phyloP scores from a whole-genome alignment of 2,329 filamentous ascomycete species.

The Catunica adiposa region DNA sequence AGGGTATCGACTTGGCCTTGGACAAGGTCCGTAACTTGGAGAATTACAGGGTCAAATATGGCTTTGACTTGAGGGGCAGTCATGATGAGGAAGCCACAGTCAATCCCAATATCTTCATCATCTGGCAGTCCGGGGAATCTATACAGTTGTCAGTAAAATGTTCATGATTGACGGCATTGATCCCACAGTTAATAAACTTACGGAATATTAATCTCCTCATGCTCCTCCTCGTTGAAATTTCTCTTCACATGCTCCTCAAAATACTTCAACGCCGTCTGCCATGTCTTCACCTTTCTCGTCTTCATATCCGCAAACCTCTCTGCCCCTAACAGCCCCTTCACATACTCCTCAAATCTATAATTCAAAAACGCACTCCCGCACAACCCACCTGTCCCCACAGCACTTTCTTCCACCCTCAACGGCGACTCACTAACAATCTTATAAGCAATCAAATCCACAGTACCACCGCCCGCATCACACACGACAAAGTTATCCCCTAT shows the following conservation, averaged over 20 bases:
- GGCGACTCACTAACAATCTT: constrained; percentile 60
- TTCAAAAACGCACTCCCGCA: constrained; percentile 69
- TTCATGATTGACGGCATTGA: background rate
- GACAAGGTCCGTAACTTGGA: constrained; percentile 51
- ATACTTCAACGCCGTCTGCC: constrained; percentile 63
- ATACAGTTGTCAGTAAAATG: background rate
- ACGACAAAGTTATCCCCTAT: constrained; percentile 51
- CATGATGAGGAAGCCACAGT: constrained; percentile 63
- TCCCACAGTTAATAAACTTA: constrained; percentile 24
- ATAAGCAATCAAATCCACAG: constrained; percentile 65
- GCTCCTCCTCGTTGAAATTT: constrained; percentile 66
- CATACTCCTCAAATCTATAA: constrained; percentile 65
- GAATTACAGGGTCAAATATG: constrained; percentile 60
- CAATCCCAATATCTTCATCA: constrained; percentile 56
- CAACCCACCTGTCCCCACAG: constrained; percentile 60
- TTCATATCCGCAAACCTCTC: constrained; percentile 59
- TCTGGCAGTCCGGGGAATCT: constrained; percentile 60
- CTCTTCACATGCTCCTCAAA: constrained; percentile 77
- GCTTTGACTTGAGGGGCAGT: constrained; percentile 51
- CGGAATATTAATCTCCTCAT: constrained; percentile 62
- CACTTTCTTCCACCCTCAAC: constrained; percentile 59
- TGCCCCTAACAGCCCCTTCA: constrained; percentile 48
- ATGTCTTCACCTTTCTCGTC: constrained; percentile 59
- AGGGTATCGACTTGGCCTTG: constrained; percentile 50
- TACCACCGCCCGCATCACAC: constrained; percentile 46